Base-by-base conservation (phyloP, 306 rosid genomes). In the Sphenostylis stenocarpa region DNA sequence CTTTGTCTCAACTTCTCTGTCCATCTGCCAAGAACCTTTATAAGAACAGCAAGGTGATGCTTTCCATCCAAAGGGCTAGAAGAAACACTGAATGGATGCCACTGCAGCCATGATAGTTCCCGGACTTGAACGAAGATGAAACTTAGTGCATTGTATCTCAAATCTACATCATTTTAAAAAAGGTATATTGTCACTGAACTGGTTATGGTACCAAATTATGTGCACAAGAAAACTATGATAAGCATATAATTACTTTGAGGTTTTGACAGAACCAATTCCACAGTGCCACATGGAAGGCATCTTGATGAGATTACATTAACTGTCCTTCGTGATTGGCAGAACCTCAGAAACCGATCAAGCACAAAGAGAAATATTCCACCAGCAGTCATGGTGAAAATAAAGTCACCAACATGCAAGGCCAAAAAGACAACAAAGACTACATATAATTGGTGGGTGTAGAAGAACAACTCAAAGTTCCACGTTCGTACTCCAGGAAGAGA, bases 1-100 rank as follows among this genome's bases (percentile, higher is more conserved):
- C 38, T 85, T 7, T 72, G 91, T 65, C 85, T 81, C 9, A 95
- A 88, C 51, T 39, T 72, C 56, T 43, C 85, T 0, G 98, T 95
- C 98, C 98, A 95, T 82, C 83, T 74, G 17, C 98, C 98, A 17
- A 92, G 97, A 86, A 86, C 98, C 85, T 92, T 92, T 70, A 95
- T 83, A 68, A 95, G 96, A 80, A 95, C 74, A 26, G 98, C 71
- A 53, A 95, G 58, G 70, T 93, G 97, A 70, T 89, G 48, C 3
- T 92, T 85, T 33, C 98, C 98, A 82, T 92, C 98, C 85, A 95
- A 49, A 72, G 98, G 98, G 73, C 97, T 90, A 28, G 98, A 92
- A 36, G 96, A 92, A 72, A 95, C 96, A 63, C 97, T 95, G 86
- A 90, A 95, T 52, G 98, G 97, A 89, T 95, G 98, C 98, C 98